Evolutionary conservation across 345 rosid genomes (phyloP).

Genomic region (Clausena lansium): DNA sequence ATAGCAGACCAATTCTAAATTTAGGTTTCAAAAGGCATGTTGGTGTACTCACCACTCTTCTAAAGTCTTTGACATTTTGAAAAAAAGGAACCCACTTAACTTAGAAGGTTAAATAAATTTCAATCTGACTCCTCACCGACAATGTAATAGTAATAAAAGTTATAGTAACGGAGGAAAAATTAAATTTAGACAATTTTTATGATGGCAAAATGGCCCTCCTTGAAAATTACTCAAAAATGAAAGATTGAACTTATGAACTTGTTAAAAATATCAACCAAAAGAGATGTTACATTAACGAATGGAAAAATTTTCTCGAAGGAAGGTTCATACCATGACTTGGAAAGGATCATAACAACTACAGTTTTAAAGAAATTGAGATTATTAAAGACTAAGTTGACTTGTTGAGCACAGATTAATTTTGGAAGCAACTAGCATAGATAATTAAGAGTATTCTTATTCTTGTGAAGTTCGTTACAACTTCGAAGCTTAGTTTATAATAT

Average conservation of each 20-base stretch:
- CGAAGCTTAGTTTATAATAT: neutral
- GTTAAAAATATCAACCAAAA: neutral
- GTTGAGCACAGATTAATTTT: too few species aligned
- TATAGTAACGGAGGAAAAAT: neutral
- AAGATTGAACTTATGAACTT: too few species aligned
- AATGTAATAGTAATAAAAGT: too few species aligned
- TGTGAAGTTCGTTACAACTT: neutral
- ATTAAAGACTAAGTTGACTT: too few species aligned
- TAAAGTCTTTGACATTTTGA: neutral
- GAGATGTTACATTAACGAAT: too few species aligned
- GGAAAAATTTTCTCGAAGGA: too few species aligned
- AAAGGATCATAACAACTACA: too few species aligned
- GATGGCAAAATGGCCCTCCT: neutral
- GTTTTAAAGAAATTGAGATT: too few species aligned
- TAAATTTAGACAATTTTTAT: neutral
- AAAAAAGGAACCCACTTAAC: too few species aligned
- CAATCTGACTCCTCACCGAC: too few species aligned
- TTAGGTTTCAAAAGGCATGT: neutral
- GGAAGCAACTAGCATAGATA: neutral
- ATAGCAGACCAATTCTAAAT: neutral
- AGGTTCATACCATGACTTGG: too few species aligned
- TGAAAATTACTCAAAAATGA: neutral
- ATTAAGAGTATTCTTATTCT: neutral
- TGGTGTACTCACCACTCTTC: neutral
- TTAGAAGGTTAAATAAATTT: too few species aligned